Evolutionary conservation across 371 early-diverging fungal species (phyloP), one percentile per base, ranked within the genome.

Genomic region (Mortierella sp.): DNA sequence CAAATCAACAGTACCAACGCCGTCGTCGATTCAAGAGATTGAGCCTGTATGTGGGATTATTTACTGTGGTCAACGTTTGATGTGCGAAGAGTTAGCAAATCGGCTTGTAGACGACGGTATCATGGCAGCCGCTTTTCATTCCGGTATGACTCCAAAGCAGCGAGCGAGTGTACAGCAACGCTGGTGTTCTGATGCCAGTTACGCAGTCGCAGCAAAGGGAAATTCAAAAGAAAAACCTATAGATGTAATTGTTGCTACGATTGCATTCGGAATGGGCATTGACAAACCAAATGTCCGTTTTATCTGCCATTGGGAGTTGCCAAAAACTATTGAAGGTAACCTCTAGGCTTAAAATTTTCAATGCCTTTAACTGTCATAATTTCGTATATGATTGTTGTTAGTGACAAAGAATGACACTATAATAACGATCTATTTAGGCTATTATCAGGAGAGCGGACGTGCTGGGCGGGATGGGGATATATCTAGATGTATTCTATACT

Each of bases 371-470:
- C 4, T 11, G 22, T 37, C 32, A 3, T 39, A 9, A 1, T 22
- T 43, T 30, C 22, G 11, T 26, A 22, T 14, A 22, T 10, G 12
- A 26, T 3, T 39, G 39, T 39, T 16, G 43, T 43, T 43, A 3
- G 16, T 11, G 43, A 43, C 11, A 16, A 16, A n/a, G 3, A 49
- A 16, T 22, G n/a, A 49, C n/a, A 18, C 6, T 6, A 5, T n/a
- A 49, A 4, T 49, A 6, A 18, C 20, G 18, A 49, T 43, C 20
- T 49, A 45, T 4, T 24, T 12, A 54, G 55, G 58, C 1, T 60
- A 66, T 57, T 99, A 99, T 73, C 99, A 99, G 84, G 99, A 99
- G 84, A 99, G 98, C 2, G 99, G 99, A 2, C 93, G 99, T n/a
- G 99, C 99, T 0, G 99, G 99, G 10, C 93, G 99, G 39, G 99